A percentile compares a stretch with the other conserved stretches of the same genome.
phyloP scores from a whole-genome alignment of 2,329 filamentous ascomycete genomes.

The Trichoderma oligosporum region DNA sequence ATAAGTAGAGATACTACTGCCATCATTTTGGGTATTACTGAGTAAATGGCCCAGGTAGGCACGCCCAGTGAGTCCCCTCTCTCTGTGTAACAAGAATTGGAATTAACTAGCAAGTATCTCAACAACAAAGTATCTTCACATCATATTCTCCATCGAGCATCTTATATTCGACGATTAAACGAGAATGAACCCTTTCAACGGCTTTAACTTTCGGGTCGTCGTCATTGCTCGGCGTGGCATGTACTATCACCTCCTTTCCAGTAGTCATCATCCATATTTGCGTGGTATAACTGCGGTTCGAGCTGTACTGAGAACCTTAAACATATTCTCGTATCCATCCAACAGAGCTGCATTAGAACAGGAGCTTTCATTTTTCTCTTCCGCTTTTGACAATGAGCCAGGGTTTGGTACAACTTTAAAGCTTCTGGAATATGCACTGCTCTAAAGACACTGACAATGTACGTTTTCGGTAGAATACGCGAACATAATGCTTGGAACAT shows the following conservation, averaged over 20 bases:
- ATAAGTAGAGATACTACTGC: not conserved
- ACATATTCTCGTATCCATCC: not conserved
- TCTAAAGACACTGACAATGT: not conserved
- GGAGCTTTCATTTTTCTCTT: not conserved
- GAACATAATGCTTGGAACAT: too few relatives aligned
- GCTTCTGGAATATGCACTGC: not conserved
- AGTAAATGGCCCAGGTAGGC: too few relatives aligned
- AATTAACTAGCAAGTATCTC: too few relatives aligned
- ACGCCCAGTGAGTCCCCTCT: too few relatives aligned
- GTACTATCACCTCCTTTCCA: not conserved
- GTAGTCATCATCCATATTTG: not conserved
- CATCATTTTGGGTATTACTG: too few relatives aligned
- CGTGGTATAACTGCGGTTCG: not conserved
- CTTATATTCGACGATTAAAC: not conserved
- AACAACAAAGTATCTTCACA: too few relatives aligned
- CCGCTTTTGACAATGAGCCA: not conserved
- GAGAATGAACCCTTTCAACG: too few relatives aligned
- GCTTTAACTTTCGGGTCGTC: not conserved
- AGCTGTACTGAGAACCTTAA: not conserved
- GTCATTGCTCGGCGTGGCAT: not conserved
- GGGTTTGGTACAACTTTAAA: not conserved
- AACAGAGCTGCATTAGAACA: slow-evolving; percentile 10
- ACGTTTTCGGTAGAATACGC: not conserved
- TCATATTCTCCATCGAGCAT: not conserved
- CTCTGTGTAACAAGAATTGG: too few relatives aligned